Evolutionary conservation across 768 basidiomycete genomes (phyloP), one percentile per base, ranked within the genome.

Genomic region (Agaricus blazei): DNA sequence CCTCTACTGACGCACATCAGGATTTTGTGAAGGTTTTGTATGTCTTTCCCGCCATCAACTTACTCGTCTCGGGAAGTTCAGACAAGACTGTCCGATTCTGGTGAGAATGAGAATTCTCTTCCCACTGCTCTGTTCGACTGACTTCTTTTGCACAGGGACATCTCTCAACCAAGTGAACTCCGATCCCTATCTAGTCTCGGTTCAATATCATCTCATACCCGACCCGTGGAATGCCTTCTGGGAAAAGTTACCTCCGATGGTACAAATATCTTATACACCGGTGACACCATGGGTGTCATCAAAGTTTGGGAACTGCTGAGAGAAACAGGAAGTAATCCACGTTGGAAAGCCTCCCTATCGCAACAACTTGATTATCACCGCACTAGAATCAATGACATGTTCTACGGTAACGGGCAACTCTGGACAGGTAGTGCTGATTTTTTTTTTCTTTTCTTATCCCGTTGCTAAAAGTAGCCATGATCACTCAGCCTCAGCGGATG

Each of bases 21-120:
- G 96, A 99, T 69, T 99, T 99, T 62, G 80, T 99, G 58, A 99
- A 98, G 72, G 75, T 82, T 41, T 70, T 98, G 24, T 76, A 86
- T 43, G 83, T 91, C 46, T 72, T 96, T 23, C 82, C 89, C 2
- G 70, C 78, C 3, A 74, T 85, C 7, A 69, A 74, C 9, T 69
- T 98, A 4, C 73, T 98, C 34, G 75, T 94, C 14, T 95, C 95
- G 1, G 88, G 89, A 27, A 84, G 93, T 42, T 96, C 96, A 2
- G 96, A 99, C 70, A 93, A 94, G 64, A 80, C 83, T 26, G 73
- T 96, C 27, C 81, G 91, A 57, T 76, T 97, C 63, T 98, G 95
- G 95, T 93, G 67, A 56, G 80, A 69, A n/a, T 93, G 67, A 56
- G 80, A 69, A n/a, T 5, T 51, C 15, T 42, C 24, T 38, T 45